phyloP scores from a whole-genome alignment of 1,284 basidiomycete genomes.

The Ustilago vetiveriae region DNA sequence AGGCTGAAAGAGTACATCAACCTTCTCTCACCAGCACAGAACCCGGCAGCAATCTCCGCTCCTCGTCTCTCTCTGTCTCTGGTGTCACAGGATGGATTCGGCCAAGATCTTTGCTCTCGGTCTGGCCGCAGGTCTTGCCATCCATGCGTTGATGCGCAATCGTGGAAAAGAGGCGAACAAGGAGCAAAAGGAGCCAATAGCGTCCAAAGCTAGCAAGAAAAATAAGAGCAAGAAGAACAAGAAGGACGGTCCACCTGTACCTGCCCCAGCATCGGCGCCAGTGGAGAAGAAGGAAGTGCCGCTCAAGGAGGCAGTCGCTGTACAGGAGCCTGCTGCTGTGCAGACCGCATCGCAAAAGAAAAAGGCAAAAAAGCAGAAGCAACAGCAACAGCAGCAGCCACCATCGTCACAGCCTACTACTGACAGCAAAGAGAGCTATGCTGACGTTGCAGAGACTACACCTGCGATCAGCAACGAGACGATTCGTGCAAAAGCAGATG shows the following conservation, averaged over 20 bases:
- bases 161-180: conserved; percentile 1
- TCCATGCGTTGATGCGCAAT: conserved; percentile 31
- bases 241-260: background rate
- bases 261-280: background rate
- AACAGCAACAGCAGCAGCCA: conserved; percentile 6
- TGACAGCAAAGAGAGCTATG: conserved; percentile 13
- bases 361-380: conserved; percentile 17
- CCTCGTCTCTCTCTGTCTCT: background rate
- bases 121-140: conserved; percentile 34
- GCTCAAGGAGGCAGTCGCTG: background rate
- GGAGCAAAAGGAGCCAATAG: conserved; percentile 5
- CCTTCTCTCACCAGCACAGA: background rate
- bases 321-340: background rate
- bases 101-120: conserved; percentile 48
- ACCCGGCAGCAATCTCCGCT: background rate
- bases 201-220: conserved; percentile 29
- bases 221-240: conserved; percentile 20
- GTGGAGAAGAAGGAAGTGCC: background rate
- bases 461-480: conserved; percentile 26
- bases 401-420: background rate
- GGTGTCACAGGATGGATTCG: conserved; percentile 24
- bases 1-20: too few relatives aligned
- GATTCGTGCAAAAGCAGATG: conserved; percentile 21
- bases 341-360: conserved; percentile 11
- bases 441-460: conserved; percentile 9